Base-by-base conservation (phyloP, 164 flowering plant species). In the Echeveria elegans region DNA sequence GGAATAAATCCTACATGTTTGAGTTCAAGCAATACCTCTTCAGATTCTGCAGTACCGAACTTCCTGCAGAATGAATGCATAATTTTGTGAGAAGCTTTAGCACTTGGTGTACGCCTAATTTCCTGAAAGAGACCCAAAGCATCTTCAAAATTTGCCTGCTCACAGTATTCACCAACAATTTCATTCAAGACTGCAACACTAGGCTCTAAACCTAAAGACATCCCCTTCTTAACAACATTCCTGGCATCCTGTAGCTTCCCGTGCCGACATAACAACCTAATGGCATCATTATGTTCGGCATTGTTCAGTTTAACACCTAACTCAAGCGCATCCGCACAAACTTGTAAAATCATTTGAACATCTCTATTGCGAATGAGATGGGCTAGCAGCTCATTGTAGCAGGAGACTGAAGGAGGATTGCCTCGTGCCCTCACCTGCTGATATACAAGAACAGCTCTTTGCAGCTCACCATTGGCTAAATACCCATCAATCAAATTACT, bases 141-240 rank as follows among this genome's bases (percentile, higher is more conserved):
- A 77, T 88, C 93, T 14, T 83, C 83, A 75, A 84, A 91, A 70
- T 91, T 95, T 71, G 72, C 78, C 82, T 86, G 83, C 69, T 78
- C 80, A 70, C 88, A 83, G 70, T 89, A 94, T 16, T 82, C 96
- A 68, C 69, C 36, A 43, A 82, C 81, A 67, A 91, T 83, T 67
- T 79, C 76, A 72, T 81, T 70, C 31, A 86, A 15, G 58, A 83
- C 80, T 28, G 29, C 36, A 24, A 47, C 48, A 74, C 77, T 79
- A 53, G 86, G 87, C 66, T 80, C 56, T 36, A 80, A 74, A 16
- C 88, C 91, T 15, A 66, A 70, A 63, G 67, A 70, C 40, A 66
- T 32, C 30, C 73, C 71, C 78, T 79, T 86, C 78, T 70, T 86
- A 24, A 85, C 72, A 52, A 94, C 75, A 66, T 73, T 77, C 71